Evolutionary conservation across 495 filamentous ascomycete genomes (phyloP).

Genomic region (Daldinia loculata): DNA sequence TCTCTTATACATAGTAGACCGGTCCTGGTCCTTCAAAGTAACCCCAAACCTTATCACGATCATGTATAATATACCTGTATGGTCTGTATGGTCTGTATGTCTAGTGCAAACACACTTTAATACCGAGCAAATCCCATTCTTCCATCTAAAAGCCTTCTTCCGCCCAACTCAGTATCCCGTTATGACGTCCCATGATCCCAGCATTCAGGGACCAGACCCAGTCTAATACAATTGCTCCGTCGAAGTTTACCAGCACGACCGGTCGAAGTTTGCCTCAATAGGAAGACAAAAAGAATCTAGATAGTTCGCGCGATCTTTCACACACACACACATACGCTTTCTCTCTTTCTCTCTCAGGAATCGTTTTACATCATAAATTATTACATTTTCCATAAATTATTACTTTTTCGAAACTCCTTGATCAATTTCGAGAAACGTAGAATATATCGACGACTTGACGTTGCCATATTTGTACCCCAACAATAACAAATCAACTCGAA

Average conservation of each 20-base stretch:
- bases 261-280: slow-evolving; percentile 9
- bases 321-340: no score
- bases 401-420: no score
- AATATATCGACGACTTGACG: no score
- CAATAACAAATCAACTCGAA: background rate
- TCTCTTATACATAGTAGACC: background rate
- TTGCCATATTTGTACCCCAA: no score
- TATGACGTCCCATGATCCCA: slow-evolving; percentile 17
- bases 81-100: no score
- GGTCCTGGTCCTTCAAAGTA: background rate
- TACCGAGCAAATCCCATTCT: slow-evolving; percentile 16
- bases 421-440: no score
- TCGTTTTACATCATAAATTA: no score
- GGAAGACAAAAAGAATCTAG: background rate
- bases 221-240: slow-evolving; percentile 18
- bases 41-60: slow-evolving; percentile 4
- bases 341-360: no score
- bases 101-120: slow-evolving; percentile 14
- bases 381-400: no score
- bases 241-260: slow-evolving; percentile 3
- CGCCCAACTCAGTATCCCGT: background rate
- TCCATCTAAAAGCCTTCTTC: slow-evolving; percentile 1
- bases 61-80: background rate
- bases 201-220: slow-evolving; percentile 19
- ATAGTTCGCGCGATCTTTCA: background rate